Conservation (phyloP, 164 flowering plant genomes). For the Annona cherimola region DNA sequence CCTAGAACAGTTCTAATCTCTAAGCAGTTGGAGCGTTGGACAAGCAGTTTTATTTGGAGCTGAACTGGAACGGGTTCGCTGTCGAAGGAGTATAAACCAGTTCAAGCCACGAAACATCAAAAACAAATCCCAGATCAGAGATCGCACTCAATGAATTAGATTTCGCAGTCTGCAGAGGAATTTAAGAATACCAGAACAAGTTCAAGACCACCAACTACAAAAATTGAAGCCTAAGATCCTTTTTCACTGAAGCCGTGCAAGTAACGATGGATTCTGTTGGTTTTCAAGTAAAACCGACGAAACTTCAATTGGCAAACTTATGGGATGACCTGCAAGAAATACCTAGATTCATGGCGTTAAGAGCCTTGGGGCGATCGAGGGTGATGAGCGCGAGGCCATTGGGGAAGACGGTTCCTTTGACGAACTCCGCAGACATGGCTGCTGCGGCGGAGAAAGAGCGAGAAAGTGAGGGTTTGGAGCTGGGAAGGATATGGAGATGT, state of each 20-base stretch:
- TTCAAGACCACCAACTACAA: background rate
- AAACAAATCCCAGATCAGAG: background rate
- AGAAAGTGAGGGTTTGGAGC: constrained; percentile 4
- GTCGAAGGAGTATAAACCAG: background rate
- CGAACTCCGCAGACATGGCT: constrained; percentile 68
- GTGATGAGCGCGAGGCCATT: constrained; percentile 91
- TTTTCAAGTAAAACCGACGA: background rate
- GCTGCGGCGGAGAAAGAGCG: constrained; percentile 34
- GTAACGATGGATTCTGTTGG: background rate
- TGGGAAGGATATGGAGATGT: background rate
- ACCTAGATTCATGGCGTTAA: constrained; percentile 96
- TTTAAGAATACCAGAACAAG: background rate
- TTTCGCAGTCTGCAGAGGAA: background rate
- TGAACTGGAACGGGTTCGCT: background rate
- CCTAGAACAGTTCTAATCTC: background rate
- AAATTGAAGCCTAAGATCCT: background rate
- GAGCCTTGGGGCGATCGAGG: constrained; percentile 93
- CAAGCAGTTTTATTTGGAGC: background rate
- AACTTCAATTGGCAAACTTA: too few species aligned
- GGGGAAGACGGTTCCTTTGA: constrained; percentile 67
- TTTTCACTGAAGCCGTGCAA: background rate
- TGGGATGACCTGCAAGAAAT: background rate
- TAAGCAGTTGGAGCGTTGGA: background rate
- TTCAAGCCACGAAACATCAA: background rate
- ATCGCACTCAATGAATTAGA: background rate